A percentile compares a stretch with the other conserved stretches of the same genome.
Conservation (phyloP, 1,284 basidiomycete genomes). For the Neonothopanus nambi region DNA sequence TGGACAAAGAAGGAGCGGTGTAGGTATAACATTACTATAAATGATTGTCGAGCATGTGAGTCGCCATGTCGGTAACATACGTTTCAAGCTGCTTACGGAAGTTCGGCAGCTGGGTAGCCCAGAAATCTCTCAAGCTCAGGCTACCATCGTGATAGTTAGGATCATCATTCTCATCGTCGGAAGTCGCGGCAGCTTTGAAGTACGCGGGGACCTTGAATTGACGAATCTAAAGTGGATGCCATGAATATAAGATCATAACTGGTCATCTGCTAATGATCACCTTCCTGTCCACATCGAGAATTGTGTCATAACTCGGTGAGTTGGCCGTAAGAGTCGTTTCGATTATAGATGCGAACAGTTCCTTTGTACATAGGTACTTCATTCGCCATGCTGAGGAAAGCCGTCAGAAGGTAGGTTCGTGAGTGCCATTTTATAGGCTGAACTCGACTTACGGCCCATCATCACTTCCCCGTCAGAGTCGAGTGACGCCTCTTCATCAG, state of each 20-base stretch:
- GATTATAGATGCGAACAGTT: constrained; percentile 43
- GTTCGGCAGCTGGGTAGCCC: constrained; percentile 44
- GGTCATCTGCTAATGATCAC: background rate
- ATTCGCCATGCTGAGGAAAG: constrained; percentile 41
- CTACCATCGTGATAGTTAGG: constrained; percentile 39
- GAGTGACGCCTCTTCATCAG: constrained; percentile 44
- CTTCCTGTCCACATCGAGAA: constrained; percentile 42
- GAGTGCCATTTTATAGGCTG: too few relatives aligned
- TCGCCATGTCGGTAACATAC: background rate
- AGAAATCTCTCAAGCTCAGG: constrained; percentile 40
- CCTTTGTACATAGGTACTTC: constrained; percentile 43
- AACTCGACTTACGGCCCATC: constrained; percentile 38
- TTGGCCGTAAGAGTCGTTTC: constrained; percentile 44
- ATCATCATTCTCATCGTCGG: constrained; percentile 36
- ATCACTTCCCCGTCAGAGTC: constrained; percentile 38
- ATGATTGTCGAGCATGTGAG: constrained; percentile 3
- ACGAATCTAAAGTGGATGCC: constrained; percentile 4
- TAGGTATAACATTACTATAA: constrained; percentile 45
- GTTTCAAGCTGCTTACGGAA: constrained; percentile 36
- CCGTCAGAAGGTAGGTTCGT: too few relatives aligned
- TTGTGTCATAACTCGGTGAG: constrained; percentile 40
- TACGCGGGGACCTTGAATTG: constrained; percentile 34
- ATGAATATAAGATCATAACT: background rate
- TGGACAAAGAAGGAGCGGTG: constrained; percentile 50
- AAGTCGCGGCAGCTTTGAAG: constrained; percentile 39